Evolutionary conservation across 1,284 basidiomycete genomes (phyloP).

Genomic region (Afroboletus lepidellus): DNA sequence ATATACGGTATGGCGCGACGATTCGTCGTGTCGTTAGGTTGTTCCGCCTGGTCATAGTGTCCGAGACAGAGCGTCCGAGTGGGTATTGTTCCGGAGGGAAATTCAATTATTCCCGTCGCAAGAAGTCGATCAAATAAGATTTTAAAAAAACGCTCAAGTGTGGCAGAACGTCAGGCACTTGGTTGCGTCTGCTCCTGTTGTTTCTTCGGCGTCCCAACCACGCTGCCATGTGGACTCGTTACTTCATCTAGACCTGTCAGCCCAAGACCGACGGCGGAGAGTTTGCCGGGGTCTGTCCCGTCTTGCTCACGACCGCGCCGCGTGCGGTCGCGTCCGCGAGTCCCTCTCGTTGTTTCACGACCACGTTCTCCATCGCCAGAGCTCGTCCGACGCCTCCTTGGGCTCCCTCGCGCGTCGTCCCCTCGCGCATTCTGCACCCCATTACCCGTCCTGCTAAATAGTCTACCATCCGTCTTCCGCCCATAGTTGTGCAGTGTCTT

Average conservation of each 20-base stretch:
- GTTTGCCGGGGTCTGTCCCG: conserved; percentile 13
- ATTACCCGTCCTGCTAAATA: background rate
- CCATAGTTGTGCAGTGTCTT: conserved; percentile 63
- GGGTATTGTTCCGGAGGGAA: background rate
- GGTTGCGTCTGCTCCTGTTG: conserved; percentile 1
- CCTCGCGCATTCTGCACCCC: background rate
- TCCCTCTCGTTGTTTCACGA: background rate
- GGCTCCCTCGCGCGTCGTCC: background rate
- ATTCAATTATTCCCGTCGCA: background rate
- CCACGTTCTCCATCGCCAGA: background rate
- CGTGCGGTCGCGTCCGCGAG: conserved; percentile 16
- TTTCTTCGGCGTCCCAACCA: conserved; percentile 14
- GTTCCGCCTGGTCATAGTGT: background rate
- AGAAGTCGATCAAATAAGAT: background rate
- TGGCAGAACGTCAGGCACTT: background rate
- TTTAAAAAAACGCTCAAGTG: background rate
- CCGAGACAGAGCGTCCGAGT: background rate
- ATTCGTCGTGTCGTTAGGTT: background rate
- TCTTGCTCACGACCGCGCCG: conserved; percentile 4
- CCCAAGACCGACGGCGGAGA: conserved; percentile 32
- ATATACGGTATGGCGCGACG: background rate
- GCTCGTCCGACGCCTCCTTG: background rate
- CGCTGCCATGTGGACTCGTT: background rate
- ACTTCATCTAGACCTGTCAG: conserved; percentile 30
- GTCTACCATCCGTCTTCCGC: background rate